A percentile compares a stretch with the other conserved stretches of the same genome.
phyloP scores from a whole-genome alignment of 2,329 filamentous ascomycete species.

The Ophidiomyces ophidiicola region DNA sequence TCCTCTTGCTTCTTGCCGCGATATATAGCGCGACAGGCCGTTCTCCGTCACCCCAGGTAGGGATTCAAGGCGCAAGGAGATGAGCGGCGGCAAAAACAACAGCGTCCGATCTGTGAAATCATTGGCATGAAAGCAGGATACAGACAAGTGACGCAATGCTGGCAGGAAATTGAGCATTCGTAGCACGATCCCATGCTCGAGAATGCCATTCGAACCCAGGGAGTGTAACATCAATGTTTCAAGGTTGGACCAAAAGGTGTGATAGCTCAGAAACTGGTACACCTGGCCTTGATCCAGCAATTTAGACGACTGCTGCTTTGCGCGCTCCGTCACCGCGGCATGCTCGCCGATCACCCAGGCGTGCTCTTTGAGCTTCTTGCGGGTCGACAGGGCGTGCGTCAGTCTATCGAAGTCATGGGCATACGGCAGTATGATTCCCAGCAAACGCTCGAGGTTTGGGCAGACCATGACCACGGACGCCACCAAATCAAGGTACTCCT shows the following conservation, averaged over 20 bases:
- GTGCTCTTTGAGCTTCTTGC: constrained; percentile 43
- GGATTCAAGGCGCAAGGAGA: constrained; percentile 44
- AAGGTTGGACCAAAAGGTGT: constrained; percentile 40
- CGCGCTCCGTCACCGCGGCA: constrained; percentile 28
- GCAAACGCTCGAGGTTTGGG: constrained; percentile 44
- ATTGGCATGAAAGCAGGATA: constrained; percentile 42
- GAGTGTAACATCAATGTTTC: constrained; percentile 44
- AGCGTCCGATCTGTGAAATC: constrained; percentile 46
- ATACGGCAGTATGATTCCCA: constrained; percentile 43
- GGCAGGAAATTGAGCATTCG: constrained; percentile 43
- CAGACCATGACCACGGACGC: constrained; percentile 48
- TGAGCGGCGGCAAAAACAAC: constrained; percentile 40
- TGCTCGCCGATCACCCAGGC: constrained; percentile 44
- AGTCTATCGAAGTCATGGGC: constrained; percentile 43
- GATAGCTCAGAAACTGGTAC: constrained; percentile 42
- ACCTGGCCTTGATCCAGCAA: constrained; percentile 38
- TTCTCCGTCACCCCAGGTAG: constrained; percentile 45
- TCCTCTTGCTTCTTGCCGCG: constrained; percentile 34
- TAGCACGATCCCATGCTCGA: constrained; percentile 45
- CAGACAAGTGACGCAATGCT: constrained; percentile 40
- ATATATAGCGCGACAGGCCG: constrained; percentile 42
- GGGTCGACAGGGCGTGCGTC: constrained; percentile 44
- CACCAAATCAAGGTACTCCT: constrained; percentile 41
- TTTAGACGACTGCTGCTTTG: constrained; percentile 23
- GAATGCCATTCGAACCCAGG: constrained; percentile 30